These are phyloP conservation scores for Xylaria hypoxylon DNA, from an alignment of 2,329 filamentous ascomycete species.

Conservation along the genomic window DNA sequence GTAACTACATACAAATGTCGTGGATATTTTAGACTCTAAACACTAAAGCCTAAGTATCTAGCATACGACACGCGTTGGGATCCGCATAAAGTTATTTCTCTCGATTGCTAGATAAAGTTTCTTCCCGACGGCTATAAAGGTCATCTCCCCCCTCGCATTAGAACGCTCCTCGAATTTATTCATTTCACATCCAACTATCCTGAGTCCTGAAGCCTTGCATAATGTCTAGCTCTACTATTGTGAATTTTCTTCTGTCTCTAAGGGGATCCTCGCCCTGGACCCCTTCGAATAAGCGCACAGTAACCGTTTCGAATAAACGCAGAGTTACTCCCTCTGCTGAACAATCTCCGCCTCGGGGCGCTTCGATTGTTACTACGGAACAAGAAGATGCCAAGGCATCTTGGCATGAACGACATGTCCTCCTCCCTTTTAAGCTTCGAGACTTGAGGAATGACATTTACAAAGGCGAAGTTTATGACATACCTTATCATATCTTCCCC, in stretches of 20 bases:
- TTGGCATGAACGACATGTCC: conserved; percentile 17
- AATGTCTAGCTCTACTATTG: conserved; percentile 12
- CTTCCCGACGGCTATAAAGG: no score
- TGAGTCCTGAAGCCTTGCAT: background rate
- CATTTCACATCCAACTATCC: background rate
- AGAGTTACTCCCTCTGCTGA: conserved; percentile 27
- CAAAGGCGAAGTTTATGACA: conserved; percentile 8
- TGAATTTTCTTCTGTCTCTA: conserved; percentile 17
- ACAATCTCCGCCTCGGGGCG: conserved; percentile 13
- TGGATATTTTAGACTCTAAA: no score
- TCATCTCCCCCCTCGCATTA: no score
- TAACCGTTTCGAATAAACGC: conserved; percentile 24
- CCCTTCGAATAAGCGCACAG: conserved; percentile 24
- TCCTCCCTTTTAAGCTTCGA: conserved; percentile 28
- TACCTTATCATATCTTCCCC: conserved; percentile 30
- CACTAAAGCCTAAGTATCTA: no score
- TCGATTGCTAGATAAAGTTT: no score
- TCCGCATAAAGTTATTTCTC: no score
- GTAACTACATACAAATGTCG: no score
- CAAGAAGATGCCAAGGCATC: conserved; percentile 6
- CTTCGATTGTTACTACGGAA: conserved; percentile 13
- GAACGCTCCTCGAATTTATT: no score
- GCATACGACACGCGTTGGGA: no score
- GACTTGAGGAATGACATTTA: conserved; percentile 14
- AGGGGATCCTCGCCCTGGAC: conserved; percentile 5